phyloP scores from a whole-genome alignment of 148 eudicot genomes.

The Arctostaphylos glauca region DNA sequence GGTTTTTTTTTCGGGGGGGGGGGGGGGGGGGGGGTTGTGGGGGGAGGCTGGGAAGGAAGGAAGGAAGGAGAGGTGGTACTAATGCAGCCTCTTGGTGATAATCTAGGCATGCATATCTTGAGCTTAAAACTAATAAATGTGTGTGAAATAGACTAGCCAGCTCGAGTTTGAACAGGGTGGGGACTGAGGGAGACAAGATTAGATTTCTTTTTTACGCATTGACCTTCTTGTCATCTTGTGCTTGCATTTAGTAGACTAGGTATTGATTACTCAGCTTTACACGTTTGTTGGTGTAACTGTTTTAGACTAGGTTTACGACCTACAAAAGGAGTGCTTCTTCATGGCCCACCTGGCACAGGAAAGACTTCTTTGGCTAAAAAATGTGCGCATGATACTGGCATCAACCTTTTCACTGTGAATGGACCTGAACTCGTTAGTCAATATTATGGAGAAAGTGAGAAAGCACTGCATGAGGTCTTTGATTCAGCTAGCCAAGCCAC shows the following conservation, averaged over 20 bases:
- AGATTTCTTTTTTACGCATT: not conserved
- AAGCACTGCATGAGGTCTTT: constrained; percentile 73
- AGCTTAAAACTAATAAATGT: not conserved
- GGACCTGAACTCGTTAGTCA: constrained; percentile 86
- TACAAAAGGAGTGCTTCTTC: constrained; percentile 93
- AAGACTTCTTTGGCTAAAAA: constrained; percentile 81
- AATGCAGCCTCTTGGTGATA: not conserved
- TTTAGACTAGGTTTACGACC: constrained; percentile 77
- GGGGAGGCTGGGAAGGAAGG: not conserved
- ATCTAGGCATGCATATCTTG: not conserved
- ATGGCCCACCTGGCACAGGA: constrained; percentile 97
- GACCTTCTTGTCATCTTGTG: not conserved
- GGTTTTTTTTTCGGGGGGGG: constrained; percentile 5
- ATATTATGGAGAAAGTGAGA: constrained; percentile 84
- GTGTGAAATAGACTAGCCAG: not conserved
- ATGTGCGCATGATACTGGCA: constrained; percentile 80
- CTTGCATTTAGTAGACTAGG: not conserved
- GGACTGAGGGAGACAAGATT: not conserved
- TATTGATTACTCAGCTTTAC: constrained; percentile 13
- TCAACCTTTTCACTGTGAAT: constrained; percentile 71
- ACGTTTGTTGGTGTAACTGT: constrained; percentile 20
- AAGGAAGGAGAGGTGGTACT: not conserved
- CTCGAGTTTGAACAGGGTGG: not conserved
- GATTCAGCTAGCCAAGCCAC: constrained; percentile 68
- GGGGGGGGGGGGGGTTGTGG: not conserved